These are phyloP conservation scores for Penicillium sp. DNA, from an alignment of 2,329 filamentous ascomycete species.

Conservation along the genomic window DNA sequence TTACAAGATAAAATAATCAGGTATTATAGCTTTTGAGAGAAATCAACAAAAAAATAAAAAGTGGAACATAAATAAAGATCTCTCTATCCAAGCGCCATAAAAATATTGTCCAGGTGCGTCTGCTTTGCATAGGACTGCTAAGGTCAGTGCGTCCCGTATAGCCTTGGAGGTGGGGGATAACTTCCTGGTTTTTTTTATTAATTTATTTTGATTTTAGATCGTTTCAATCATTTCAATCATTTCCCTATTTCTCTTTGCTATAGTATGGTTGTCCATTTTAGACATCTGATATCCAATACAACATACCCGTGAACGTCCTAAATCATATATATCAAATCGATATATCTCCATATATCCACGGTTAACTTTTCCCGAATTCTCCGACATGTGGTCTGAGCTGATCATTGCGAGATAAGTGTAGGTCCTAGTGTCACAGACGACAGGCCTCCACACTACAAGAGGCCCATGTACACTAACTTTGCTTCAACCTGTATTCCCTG, in stretches of 20 bases:
- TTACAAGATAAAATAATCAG: constrained; percentile 1
- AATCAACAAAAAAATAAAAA: background rate
- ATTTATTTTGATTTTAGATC: background rate
- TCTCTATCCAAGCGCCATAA: background rate
- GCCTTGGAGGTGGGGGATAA: background rate
- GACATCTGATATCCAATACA: background rate
- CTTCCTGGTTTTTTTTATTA: background rate
- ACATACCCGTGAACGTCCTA: background rate
- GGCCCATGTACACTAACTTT: constrained; percentile 9
- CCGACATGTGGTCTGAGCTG: constrained; percentile 11
- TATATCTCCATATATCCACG: background rate
- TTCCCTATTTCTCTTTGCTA: background rate
- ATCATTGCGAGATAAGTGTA: constrained; percentile 4
- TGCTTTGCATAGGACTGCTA: constrained; percentile 16
- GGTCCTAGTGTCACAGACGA: background rate
- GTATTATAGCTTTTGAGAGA: constrained; percentile 3
- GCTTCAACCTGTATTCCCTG: constrained; percentile 18
- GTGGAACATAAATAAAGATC: background rate
- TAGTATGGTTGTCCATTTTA: too few relatives aligned
- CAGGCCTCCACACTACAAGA: constrained; percentile 7
- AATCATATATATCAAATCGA: background rate
- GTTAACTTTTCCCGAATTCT: constrained; percentile 1
- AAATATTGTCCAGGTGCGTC: constrained; percentile 13
- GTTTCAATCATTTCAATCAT: background rate
- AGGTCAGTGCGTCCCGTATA: constrained; percentile 25